These are phyloP conservation scores for Hygrophorus pudorinus DNA, from an alignment of 768 basidiomycete species.

Conservation along the genomic window DNA sequence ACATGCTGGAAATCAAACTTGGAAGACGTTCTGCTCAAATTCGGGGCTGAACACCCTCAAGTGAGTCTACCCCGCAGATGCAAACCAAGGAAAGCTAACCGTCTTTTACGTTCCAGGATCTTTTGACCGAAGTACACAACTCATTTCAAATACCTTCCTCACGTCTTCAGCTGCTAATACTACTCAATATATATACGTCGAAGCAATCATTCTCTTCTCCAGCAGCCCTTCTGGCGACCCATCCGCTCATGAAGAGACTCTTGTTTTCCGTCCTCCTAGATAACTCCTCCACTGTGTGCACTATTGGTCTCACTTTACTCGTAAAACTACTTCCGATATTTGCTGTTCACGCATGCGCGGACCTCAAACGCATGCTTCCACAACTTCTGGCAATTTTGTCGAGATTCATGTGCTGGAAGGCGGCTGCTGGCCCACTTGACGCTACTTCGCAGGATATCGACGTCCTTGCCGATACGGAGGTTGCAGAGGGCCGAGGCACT, in stretches of 20 bases:
- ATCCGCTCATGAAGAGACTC: constrained; percentile 57
- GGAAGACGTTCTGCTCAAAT: constrained; percentile 62
- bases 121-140: constrained; percentile 55
- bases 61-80: constrained; percentile 30
- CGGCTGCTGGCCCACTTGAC: constrained; percentile 27
- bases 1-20: constrained; percentile 70
- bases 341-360: constrained; percentile 49
- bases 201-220: constrained; percentile 42
- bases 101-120: constrained; percentile 36
- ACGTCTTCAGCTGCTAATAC: constrained; percentile 59
- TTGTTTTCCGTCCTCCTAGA: constrained; percentile 63
- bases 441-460: constrained; percentile 9
- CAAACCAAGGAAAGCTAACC: constrained; percentile 1
- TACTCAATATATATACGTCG: constrained; percentile 56
- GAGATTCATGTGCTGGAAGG: constrained; percentile 68
- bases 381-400: constrained; percentile 58
- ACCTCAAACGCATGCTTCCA: constrained; percentile 53
- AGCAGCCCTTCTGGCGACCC: constrained; percentile 38
- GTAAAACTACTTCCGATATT: constrained; percentile 68
- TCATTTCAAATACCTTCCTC: constrained; percentile 52
- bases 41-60: constrained; percentile 51
- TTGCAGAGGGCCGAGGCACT: constrained; percentile 30
- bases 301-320: constrained; percentile 50
- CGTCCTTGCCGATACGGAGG: constrained; percentile 21
- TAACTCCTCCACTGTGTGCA: constrained; percentile 62